These are phyloP conservation scores for Coprinopsis marcescibilis DNA, from an alignment of 768 basidiomycete genomes.

Conservation along the genomic window DNA sequence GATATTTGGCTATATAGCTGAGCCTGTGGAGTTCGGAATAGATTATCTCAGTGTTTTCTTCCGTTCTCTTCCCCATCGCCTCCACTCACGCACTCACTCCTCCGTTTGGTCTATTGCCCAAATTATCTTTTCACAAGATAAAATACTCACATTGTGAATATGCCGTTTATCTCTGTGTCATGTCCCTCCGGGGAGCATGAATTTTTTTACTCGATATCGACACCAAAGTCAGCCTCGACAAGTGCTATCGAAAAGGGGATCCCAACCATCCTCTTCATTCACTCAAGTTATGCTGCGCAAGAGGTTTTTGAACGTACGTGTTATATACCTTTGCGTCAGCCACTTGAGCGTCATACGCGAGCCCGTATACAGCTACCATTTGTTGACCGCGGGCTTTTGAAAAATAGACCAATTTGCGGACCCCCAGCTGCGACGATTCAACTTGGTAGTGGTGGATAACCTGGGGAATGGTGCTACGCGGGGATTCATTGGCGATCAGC, in stretches of 20 bases:
- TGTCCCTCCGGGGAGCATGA: slow-evolving; percentile 24
- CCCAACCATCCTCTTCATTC: slow-evolving; percentile 33
- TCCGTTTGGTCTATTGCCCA: neutral
- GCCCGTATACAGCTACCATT: no score
- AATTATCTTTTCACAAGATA: neutral
- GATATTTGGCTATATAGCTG: no score
- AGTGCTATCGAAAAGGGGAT: slow-evolving; percentile 26
- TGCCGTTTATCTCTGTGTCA: slow-evolving; percentile 27
- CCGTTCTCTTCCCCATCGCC: no score
- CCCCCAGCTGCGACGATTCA: slow-evolving; percentile 29
- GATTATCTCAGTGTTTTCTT: no score
- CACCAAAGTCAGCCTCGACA: slow-evolving; percentile 26
- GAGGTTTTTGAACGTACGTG: slow-evolving; percentile 31
- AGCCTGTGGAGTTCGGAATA: no score
- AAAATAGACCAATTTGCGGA: slow-evolving; percentile 30
- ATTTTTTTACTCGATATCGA: slow-evolving; percentile 31
- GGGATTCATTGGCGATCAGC: slow-evolving; percentile 18
- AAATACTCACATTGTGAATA: slow-evolving; percentile 10
- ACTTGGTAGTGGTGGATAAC: slow-evolving; percentile 30
- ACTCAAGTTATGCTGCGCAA: slow-evolving; percentile 27
- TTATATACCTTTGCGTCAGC: neutral
- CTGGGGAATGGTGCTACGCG: slow-evolving; percentile 28
- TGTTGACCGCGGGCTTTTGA: neutral
- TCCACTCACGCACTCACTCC: no score
- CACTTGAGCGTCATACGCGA: no score